phyloP scores from a whole-genome alignment of 176 grass and related monocot genomes.

The Zoysia pacifica region DNA sequence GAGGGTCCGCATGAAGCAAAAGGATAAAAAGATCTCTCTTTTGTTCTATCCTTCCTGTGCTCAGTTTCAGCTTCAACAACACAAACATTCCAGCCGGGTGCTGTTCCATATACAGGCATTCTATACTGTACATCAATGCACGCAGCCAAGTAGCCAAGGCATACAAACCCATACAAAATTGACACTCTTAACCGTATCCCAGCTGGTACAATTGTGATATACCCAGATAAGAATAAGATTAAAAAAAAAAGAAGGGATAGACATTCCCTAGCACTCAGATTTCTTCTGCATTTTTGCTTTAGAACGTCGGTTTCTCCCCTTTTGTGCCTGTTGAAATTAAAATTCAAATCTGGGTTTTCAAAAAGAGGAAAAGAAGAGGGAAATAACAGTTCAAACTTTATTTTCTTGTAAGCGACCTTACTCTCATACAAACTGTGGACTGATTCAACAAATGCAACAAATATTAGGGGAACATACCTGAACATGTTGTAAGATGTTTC shows the following conservation, averaged over 20 bases:
- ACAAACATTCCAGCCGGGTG: not conserved
- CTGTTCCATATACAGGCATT: not conserved
- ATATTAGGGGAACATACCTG: constrained; percentile 40
- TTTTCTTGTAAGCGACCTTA: not conserved
- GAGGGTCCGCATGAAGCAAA: no score
- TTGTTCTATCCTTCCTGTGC: not conserved
- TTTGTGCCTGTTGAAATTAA: constrained; percentile 44
- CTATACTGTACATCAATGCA: not conserved
- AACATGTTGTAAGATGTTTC: constrained; percentile 57
- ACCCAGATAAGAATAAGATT: not conserved
- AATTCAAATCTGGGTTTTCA: not conserved
- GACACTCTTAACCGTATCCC: not conserved
- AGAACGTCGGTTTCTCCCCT: constrained; percentile 31
- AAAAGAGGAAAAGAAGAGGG: not conserved
- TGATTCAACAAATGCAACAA: not conserved
- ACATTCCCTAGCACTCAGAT: constrained; percentile 33
- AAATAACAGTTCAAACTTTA: not conserved
- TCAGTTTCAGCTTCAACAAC: not conserved
- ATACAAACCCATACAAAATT: not conserved
- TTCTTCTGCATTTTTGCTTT: constrained; percentile 68
- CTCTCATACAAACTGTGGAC: not conserved
- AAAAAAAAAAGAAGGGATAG: not conserved
- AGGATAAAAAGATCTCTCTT: not conserved
- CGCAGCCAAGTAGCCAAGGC: not conserved
- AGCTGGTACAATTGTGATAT: not conserved